Conservation (phyloP, 768 basidiomycete genomes). For the Boletus huronensis region DNA sequence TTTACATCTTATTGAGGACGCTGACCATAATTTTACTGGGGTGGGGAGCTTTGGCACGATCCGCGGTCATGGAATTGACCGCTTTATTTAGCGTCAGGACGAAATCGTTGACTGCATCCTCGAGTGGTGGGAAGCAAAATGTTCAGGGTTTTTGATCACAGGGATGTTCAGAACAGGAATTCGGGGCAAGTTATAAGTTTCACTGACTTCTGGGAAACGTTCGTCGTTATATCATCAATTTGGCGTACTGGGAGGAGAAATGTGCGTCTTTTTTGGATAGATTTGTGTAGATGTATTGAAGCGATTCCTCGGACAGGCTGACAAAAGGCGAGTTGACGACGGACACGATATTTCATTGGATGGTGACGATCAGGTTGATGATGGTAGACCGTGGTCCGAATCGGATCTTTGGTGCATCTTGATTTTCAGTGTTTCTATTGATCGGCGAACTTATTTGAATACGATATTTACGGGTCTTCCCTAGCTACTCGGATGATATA, state of each 20-base stretch:
- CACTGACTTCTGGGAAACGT: neutral
- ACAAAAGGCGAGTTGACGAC: neutral
- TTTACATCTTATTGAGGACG: conserved; percentile 65
- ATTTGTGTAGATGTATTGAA: neutral
- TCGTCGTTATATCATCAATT: neutral
- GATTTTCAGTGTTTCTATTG: neutral
- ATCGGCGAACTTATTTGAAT: neutral
- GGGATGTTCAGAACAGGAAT: conserved; percentile 63
- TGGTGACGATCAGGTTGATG: neutral
- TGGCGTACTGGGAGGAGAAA: neutral
- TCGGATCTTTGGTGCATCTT: neutral
- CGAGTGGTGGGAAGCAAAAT: conserved; percentile 58
- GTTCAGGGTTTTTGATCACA: conserved; percentile 48
- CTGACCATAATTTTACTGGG: conserved; percentile 77
- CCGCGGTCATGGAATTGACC: conserved; percentile 1
- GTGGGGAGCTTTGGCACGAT: conserved; percentile 26
- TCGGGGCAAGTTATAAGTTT: conserved; percentile 43
- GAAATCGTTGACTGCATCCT: conserved; percentile 65
- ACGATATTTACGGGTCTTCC: neutral
- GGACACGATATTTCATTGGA: neutral
- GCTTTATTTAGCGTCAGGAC: conserved; percentile 46
- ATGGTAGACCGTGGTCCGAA: neutral
- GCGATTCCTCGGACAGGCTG: neutral
- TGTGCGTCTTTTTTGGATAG: neutral
- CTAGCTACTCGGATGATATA: conserved; percentile 5